phyloP scores from a whole-genome alignment of 192 early-diverging fungal genomes.

The Endogone sp. region DNA sequence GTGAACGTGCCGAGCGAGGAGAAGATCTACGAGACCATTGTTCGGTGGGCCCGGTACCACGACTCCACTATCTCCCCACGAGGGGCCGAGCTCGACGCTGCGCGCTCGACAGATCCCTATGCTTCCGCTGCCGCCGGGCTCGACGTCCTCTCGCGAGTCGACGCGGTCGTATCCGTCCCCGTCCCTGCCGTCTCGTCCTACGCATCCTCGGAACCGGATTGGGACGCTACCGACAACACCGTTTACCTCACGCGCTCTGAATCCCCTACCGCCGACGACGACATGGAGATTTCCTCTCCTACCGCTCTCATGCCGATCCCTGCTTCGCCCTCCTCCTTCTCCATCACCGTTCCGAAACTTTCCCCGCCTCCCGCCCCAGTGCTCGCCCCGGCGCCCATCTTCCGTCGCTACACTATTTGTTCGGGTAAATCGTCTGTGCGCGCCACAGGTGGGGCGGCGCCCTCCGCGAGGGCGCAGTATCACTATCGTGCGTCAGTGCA shows the following conservation, averaged over 20 bases:
- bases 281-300: background rate
- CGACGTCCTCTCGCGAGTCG: background rate
- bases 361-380: background rate
- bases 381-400: background rate
- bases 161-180: background rate
- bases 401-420: conserved; percentile 8
- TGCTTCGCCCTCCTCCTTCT: background rate
- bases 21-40: conserved; percentile 20
- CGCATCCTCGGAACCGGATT: background rate
- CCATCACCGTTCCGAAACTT: background rate
- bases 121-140: background rate
- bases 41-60: conserved; percentile 20
- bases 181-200: background rate
- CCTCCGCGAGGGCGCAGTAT: conserved; percentile 1
- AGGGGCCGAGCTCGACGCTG: background rate
- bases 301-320: background rate
- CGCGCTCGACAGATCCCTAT: background rate
- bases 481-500: background rate
- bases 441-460: conserved; percentile 10
- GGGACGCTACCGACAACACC: background rate
- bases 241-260: background rate
- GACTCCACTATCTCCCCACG: background rate
- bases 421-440: background rate
- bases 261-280: background rate
- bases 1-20: conserved; percentile 22